Percentiles rank a stretch among this genome's conserved stretches.
Evolutionary conservation across 2,329 filamentous ascomycete species (phyloP).

Genomic region (Nothophaeocryptopus gaeumannii): DNA sequence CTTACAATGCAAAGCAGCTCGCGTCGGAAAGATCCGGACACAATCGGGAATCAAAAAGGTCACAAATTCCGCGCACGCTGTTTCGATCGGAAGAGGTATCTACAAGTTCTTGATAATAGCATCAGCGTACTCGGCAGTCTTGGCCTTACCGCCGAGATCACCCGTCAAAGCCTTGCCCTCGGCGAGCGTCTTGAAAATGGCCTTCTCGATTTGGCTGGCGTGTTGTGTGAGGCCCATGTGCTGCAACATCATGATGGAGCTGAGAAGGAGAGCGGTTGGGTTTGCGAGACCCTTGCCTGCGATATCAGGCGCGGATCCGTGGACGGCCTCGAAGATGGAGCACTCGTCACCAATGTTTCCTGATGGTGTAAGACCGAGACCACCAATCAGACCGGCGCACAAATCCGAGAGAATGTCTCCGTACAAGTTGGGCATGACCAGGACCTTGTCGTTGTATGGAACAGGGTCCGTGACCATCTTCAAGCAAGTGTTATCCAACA

Average conservation of each 20-base stretch:
- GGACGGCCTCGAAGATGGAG: constrained; percentile 99
- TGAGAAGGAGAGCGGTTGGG: constrained; percentile 91
- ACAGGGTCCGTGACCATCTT: constrained; percentile 97
- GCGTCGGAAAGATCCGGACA: too few relatives aligned
- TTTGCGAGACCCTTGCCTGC: constrained; percentile 94
- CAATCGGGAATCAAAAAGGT: neutral
- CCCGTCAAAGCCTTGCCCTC: constrained; percentile 96
- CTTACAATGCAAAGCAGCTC: neutral
- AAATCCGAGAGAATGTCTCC: constrained; percentile 99
- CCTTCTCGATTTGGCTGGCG: constrained; percentile 84
- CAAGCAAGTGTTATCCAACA: constrained; percentile 98
- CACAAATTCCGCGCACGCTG: neutral
- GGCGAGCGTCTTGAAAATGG: constrained; percentile 89
- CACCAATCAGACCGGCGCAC: constrained; percentile 97
- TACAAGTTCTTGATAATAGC: constrained; percentile 75
- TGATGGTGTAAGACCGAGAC: constrained; percentile 92
- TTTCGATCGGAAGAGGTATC: constrained; percentile 6
- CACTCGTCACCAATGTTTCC: constrained; percentile 99
- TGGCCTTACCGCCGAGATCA: constrained; percentile 92
- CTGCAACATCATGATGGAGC: constrained; percentile 98
- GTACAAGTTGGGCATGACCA: constrained; percentile 97
- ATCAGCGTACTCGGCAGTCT: constrained; percentile 88
- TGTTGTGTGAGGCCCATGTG: constrained; percentile 91
- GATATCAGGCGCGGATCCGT: constrained; percentile 95
- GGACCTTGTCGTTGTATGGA: constrained; percentile 98